These are phyloP conservation scores for Crithidia fasciculata DNA, from an alignment of 208 protist species.

Conservation along the genomic window DNA sequence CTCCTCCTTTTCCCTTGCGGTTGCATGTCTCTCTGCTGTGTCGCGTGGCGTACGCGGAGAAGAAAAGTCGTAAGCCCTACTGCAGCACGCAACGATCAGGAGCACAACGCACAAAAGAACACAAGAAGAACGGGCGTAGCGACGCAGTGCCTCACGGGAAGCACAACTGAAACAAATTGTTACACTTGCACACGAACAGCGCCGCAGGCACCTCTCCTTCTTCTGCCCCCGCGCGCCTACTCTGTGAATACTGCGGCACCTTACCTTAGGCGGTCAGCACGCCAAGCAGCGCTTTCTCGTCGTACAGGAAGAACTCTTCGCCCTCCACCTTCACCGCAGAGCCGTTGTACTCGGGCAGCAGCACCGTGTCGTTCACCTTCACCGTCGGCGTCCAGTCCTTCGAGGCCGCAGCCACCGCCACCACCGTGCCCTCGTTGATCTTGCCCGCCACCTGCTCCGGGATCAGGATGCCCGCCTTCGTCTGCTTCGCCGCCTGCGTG, in stretches of 20 bases:
- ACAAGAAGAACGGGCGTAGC: too few species aligned
- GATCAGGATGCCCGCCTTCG: slow-evolving; percentile 93
- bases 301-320: slow-evolving; percentile 93
- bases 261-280: slow-evolving; percentile 69
- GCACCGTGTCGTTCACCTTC: slow-evolving; percentile 90
- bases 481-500: slow-evolving; percentile 89
- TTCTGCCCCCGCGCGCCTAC: background rate
- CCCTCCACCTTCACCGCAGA: slow-evolving; percentile 90
- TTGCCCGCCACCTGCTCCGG: slow-evolving; percentile 92
- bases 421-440: slow-evolving; percentile 92
- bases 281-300: slow-evolving; percentile 88
- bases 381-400: slow-evolving; percentile 93
- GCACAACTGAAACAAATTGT: too few species aligned
- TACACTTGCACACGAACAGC: too few species aligned
- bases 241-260: too few species aligned
- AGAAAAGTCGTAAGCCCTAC: too few species aligned
- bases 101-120: too few species aligned
- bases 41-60: too few species aligned
- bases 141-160: too few species aligned
- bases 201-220: background rate
- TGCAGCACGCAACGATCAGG: too few species aligned
- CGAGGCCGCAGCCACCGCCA: slow-evolving; percentile 85
- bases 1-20: too few species aligned
- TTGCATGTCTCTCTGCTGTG: too few species aligned
- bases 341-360: slow-evolving; percentile 92